Evolutionary conservation across 169 alveolate species (phyloP), one percentile per base, ranked within the genome.

Genomic region (Cryptosporidium muris): DNA sequence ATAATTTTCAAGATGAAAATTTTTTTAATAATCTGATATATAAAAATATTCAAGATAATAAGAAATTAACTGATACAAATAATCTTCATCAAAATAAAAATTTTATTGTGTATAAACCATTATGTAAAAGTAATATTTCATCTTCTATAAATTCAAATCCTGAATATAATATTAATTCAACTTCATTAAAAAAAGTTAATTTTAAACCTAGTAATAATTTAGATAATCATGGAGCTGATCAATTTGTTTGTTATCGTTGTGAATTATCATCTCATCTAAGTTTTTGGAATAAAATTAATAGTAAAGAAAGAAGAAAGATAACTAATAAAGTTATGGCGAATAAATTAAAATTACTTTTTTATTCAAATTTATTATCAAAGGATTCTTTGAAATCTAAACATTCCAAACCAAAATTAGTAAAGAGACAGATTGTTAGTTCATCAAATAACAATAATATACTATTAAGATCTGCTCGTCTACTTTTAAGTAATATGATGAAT

Each of bases 321-420:
- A 14, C 85, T 4, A 74, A 40, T 45, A 74, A 74, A 45, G 85
- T 68, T 8, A 74, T 74, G 85, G 54, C 43, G 85, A 45, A 68
- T 68, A 74, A 58, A 53, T 43, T 34, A 74, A 1, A 12, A 49
- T 12, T 37, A 58, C 37, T 74, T 74, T 64, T 74, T 25, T 14
- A 37, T 47, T 49, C 16, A 12, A 7, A 7, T 25, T 9, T 52
- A 9, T 3, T 45, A 54, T 6, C n/a, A 66, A 48, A 1, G 38
- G 16, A 53, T 3, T 8, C 47, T 38, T 52, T 38, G 53, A 53
- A 45, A 12, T 8, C 3, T 52, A 38, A 38, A 25, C 42, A 66
- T 38, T 9, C n/a, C n/a, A 52, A 52, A 14, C 12, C 7, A 45
- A 45, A 3, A 45, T 14, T 7, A 54, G 36, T 2, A 7, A 56